These are phyloP conservation scores for Fusarium nurragi DNA, from an alignment of 2,329 filamentous ascomycete species.

Conservation along the genomic window DNA sequence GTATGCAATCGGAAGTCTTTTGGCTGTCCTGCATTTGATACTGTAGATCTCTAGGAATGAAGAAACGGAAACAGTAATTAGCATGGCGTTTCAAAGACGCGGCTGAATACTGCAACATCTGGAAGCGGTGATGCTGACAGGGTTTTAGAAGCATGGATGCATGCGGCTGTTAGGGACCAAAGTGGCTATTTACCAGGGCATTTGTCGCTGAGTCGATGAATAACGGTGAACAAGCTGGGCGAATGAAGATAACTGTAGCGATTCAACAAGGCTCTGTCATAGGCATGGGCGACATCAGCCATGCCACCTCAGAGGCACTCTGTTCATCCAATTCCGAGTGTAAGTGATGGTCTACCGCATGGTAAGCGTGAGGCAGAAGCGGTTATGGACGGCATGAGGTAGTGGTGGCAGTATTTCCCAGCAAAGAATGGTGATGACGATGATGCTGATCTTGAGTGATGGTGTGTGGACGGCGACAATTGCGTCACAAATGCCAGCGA, in stretches of 20 bases:
- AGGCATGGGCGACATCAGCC: too few species aligned
- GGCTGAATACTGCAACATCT: not conserved
- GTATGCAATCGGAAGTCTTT: not conserved
- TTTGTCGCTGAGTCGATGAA: not conserved
- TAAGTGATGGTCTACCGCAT: slow-evolving; percentile 3
- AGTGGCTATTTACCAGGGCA: too few species aligned
- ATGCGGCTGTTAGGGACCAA: slow-evolving; percentile 19
- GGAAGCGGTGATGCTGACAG: slow-evolving; percentile 25
- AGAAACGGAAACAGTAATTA: not conserved
- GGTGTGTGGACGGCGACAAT: slow-evolving; percentile 28
- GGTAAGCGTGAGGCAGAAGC: slow-evolving; percentile 7
- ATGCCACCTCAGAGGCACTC: not conserved
- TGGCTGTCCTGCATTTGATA: slow-evolving; percentile 4
- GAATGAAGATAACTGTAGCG: not conserved
- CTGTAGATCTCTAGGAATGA: slow-evolving; percentile 16
- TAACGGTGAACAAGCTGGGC: slow-evolving; percentile 25
- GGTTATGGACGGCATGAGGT: slow-evolving; percentile 1
- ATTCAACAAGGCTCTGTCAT: not conserved
- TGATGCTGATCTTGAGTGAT: slow-evolving; percentile 30
- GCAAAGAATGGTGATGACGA: slow-evolving; percentile 32
- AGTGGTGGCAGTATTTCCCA: not conserved
- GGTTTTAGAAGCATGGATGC: slow-evolving; percentile 17
- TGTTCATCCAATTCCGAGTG: not conserved
- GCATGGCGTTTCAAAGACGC: slow-evolving; percentile 13
- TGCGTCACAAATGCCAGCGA: slow-evolving; percentile 28